phyloP scores from a whole-genome alignment of 108 stramenopile species.

The Discostella pseudostelligera region DNA sequence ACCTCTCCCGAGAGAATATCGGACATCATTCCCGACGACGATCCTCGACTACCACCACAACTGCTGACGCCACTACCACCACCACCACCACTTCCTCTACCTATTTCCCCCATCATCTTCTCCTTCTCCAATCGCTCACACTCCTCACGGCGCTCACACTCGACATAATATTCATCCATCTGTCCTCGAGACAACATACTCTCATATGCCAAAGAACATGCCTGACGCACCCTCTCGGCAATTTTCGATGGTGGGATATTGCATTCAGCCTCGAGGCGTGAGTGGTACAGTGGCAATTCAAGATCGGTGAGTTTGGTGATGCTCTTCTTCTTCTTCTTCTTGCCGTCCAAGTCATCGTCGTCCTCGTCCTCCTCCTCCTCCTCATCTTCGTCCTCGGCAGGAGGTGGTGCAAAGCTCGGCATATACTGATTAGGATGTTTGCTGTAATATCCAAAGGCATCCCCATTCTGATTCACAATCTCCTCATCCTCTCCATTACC shows the following conservation, averaged over 20 bases:
- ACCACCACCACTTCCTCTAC: not conserved
- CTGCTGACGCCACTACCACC: not conserved
- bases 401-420: constrained; percentile 25
- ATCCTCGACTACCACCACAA: not conserved
- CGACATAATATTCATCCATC: constrained; percentile 27
- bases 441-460: constrained; percentile 34
- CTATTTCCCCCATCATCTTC: constrained; percentile 21
- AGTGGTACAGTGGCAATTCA: not conserved
- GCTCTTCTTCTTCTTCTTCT: constrained; percentile 22
- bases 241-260: constrained; percentile 40
- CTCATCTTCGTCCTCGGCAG: constrained; percentile 6
- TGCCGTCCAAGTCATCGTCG: constrained; percentile 16
- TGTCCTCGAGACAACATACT: constrained; percentile 9
- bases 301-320: not conserved
- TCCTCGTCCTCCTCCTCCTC: constrained; percentile 21
- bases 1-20: constrained; percentile 16
- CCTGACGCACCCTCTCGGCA: constrained; percentile 38
- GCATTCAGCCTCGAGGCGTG: constrained; percentile 18
- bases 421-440: constrained; percentile 42
- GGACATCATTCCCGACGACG: too few species aligned
- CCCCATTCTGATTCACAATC: constrained; percentile 11
- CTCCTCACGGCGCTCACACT: constrained; percentile 22
- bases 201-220: constrained; percentile 27
- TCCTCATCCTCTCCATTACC: constrained; percentile 3
- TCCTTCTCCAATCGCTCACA: constrained; percentile 12